phyloP scores from a whole-genome alignment of 306 rosid species.

The Casuarina cunninghamiana region DNA sequence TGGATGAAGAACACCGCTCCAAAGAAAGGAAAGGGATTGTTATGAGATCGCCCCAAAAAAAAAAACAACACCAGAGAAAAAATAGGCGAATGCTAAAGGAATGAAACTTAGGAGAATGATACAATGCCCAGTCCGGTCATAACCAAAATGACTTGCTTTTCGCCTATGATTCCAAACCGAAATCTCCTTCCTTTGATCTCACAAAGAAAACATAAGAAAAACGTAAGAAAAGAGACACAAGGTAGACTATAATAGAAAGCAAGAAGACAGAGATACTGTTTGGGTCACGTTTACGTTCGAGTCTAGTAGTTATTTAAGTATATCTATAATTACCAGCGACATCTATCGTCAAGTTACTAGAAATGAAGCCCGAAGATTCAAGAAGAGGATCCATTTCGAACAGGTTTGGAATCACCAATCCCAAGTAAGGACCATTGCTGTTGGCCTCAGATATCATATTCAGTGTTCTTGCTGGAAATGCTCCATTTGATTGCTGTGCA shows the following conservation, averaged over 20 bases:
- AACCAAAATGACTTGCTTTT: conserved; percentile 29
- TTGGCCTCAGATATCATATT: conserved; percentile 32
- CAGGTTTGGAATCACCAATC: conserved; percentile 52
- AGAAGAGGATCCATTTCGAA: conserved; percentile 58
- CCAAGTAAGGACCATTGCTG: conserved; percentile 49
- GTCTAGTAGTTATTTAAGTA: no score
- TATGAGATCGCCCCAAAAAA: no score
- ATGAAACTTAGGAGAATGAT: background rate
- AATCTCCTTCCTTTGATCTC: conserved; percentile 37
- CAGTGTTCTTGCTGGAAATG: conserved; percentile 22
- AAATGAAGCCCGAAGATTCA: conserved; percentile 35
- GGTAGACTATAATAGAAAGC: no score
- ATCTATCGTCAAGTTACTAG: conserved; percentile 32
- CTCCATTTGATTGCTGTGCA: conserved; percentile 33
- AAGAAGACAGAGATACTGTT: no score
- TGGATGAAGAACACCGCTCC: background rate
- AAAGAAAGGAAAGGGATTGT: no score
- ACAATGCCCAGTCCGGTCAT: conserved; percentile 47
- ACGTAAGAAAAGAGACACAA: background rate
- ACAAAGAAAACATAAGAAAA: background rate
- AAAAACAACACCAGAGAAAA: no score
- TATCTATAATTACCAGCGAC: conserved; percentile 33
- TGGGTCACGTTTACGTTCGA: no score
- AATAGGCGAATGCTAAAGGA: no score
- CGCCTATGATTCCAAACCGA: conserved; percentile 35